Evolutionary conservation across 2,329 filamentous ascomycete genomes (phyloP).

Genomic region (Penicillium sp.): DNA sequence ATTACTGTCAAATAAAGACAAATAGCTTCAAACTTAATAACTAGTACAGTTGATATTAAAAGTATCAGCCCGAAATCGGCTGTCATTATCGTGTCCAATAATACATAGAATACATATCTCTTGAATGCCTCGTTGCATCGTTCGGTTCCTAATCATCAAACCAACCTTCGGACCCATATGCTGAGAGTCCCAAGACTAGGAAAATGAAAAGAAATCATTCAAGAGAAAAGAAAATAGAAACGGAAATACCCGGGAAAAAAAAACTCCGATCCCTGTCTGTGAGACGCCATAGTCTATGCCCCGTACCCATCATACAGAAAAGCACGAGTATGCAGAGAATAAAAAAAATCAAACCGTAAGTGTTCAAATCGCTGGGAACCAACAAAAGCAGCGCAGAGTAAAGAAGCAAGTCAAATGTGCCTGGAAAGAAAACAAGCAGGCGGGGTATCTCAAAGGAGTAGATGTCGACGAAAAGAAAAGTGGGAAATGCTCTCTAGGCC

Average conservation of each 20-base stretch:
- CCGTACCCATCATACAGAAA: conserved; percentile 15
- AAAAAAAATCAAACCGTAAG: conserved; percentile 7
- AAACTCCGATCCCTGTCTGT: conserved; percentile 24
- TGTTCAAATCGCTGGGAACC: conserved; percentile 1
- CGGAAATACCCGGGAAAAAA: not conserved
- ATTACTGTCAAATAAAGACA: too few species aligned
- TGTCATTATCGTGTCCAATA: conserved; percentile 20
- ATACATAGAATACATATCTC: conserved; percentile 29
- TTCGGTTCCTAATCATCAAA: conserved; percentile 6
- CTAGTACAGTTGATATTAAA: conserved; percentile 1
- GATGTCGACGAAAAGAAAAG: not conserved
- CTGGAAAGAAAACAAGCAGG: conserved; percentile 10
- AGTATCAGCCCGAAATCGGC: conserved; percentile 5
- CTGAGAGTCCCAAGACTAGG: not conserved
- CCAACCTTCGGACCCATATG: not conserved
- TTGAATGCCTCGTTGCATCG: conserved; percentile 19
- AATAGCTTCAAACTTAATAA: not conserved
- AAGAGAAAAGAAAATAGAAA: conserved; percentile 10
- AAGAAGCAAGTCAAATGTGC: not conserved
- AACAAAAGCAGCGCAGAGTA: not conserved
- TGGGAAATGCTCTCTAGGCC: conserved; percentile 26
- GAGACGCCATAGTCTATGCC: conserved; percentile 28
- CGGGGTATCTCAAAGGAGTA: conserved; percentile 13
- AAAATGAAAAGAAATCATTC: conserved; percentile 1
- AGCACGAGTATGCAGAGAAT: not conserved